A percentile compares a stretch with the other conserved stretches of the same genome.
These are phyloP conservation scores for Phallus indusiatus DNA, from an alignment of 768 basidiomycete species.

Conservation along the genomic window DNA sequence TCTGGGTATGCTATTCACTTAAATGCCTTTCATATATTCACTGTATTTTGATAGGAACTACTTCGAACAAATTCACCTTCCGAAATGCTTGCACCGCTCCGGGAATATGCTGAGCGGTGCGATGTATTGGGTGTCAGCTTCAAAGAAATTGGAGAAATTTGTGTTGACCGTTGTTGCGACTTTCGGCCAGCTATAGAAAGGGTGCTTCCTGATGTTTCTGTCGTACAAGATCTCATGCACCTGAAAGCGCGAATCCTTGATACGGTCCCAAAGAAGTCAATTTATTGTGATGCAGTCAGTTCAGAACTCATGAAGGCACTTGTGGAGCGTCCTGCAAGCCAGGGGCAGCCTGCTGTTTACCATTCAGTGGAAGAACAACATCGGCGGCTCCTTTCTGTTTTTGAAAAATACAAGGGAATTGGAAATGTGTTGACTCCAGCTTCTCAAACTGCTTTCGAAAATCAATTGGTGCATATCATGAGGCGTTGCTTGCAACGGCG, in stretches of 20 bases:
- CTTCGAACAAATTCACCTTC: background rate
- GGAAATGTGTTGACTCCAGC: background rate
- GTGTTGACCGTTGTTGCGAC: slow-evolving; percentile 1
- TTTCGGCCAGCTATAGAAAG: background rate
- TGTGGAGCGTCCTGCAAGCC: background rate
- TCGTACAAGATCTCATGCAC: background rate
- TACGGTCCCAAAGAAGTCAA: slow-evolving; percentile 1
- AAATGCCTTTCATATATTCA: background rate
- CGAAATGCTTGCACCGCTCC: background rate
- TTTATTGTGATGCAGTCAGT: slow-evolving; percentile 96
- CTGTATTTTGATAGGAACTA: background rate
- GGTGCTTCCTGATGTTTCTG: background rate
- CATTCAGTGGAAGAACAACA: background rate
- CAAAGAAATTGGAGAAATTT: background rate
- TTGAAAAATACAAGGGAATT: background rate
- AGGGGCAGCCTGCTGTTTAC: background rate
- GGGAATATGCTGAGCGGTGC: background rate
- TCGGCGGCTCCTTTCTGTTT: background rate
- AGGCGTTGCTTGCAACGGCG: background rate
- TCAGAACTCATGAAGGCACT: slow-evolving; percentile 76
- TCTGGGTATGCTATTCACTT: background rate
- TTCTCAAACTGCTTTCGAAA: background rate
- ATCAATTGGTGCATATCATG: background rate
- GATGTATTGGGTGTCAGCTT: background rate
- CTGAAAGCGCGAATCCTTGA: slow-evolving; percentile 1